These are phyloP conservation scores for Articulospora tetracladia DNA, from an alignment of 495 filamentous ascomycete species.

Conservation along the genomic window DNA sequence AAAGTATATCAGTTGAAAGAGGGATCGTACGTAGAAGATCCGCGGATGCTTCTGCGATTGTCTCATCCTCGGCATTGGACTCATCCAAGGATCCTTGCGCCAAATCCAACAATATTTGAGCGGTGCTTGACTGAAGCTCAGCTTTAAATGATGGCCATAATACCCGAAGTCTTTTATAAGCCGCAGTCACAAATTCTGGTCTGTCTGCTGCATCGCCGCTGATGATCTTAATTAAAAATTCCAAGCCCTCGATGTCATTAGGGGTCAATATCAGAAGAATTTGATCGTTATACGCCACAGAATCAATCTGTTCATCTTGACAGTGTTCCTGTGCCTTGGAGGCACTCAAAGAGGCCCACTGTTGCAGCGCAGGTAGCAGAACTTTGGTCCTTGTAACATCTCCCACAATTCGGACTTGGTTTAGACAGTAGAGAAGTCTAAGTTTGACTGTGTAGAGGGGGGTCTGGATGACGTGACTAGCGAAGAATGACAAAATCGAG, in stretches of 20 bases:
- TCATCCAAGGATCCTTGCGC: slow-evolving; percentile 6
- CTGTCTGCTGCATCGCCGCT: slow-evolving; percentile 40
- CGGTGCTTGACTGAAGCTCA: slow-evolving; percentile 53
- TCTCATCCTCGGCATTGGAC: slow-evolving; percentile 1
- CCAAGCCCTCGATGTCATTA: slow-evolving; percentile 63
- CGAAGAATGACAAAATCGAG: slow-evolving; percentile 69
- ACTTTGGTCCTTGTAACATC: slow-evolving; percentile 62
- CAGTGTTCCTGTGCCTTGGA: slow-evolving; percentile 32
- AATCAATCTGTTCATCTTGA: slow-evolving; percentile 55
- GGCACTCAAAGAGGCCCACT: slow-evolving; percentile 53
- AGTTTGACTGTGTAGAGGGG: slow-evolving; percentile 65
- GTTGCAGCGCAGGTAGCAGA: slow-evolving; percentile 63
- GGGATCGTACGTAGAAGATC: slow-evolving; percentile 65
- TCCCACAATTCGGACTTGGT: slow-evolving; percentile 63
- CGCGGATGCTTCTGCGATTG: slow-evolving; percentile 48
- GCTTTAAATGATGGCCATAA: slow-evolving; percentile 70
- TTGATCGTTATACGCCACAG: slow-evolving; percentile 51
- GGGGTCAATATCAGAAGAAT: slow-evolving; percentile 59
- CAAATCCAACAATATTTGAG: slow-evolving; percentile 51
- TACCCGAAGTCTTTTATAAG: slow-evolving; percentile 59
- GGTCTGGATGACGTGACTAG: slow-evolving; percentile 63
- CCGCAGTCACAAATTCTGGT: slow-evolving; percentile 49
- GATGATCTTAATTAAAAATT: slow-evolving; percentile 51
- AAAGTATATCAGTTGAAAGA: slow-evolving; percentile 65
- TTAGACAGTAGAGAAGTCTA: slow-evolving; percentile 65